A percentile compares a stretch with the other conserved stretches of the same genome.
Evolutionary conservation across 1,139 yeast species (phyloP).

Genomic region (Eremothecium coryli): DNA sequence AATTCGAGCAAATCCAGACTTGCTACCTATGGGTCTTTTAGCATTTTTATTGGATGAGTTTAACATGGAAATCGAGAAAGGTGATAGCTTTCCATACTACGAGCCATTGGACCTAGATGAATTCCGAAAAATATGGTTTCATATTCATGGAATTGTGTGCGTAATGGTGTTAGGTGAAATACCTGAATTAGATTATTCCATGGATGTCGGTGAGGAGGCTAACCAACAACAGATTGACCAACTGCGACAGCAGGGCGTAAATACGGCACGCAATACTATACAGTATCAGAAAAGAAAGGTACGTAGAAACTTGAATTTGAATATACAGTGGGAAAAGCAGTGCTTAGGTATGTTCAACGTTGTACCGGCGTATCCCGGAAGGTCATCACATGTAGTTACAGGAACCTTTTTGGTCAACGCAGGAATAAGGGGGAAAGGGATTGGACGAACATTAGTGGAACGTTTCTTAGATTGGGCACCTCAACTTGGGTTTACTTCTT

Average conservation of each 20-base stretch:
- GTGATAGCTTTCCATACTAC: constrained; percentile 79
- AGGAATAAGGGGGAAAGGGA: constrained; percentile 87
- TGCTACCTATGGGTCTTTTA: constrained; percentile 65
- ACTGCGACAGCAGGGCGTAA: constrained; percentile 10
- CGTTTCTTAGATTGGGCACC: constrained; percentile 90
- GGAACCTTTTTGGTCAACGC: constrained; percentile 85
- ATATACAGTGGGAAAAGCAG: constrained; percentile 78
- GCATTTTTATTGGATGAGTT: constrained; percentile 84
- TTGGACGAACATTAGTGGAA: constrained; percentile 76
- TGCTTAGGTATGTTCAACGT: constrained; percentile 79
- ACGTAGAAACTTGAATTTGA: constrained; percentile 23
- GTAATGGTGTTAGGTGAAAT: constrained; percentile 79
- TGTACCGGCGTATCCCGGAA: constrained; percentile 85
- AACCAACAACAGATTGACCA: constrained; percentile 16
- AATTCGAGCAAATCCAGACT: constrained; percentile 45
- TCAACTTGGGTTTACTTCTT: constrained; percentile 71
- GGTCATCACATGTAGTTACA: constrained; percentile 89
- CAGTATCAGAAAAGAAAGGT: constrained; percentile 24
- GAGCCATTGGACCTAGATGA: constrained; percentile 66
- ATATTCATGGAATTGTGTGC: constrained; percentile 57
- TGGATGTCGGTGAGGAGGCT: constrained; percentile 13
- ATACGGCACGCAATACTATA: constrained; percentile 24
- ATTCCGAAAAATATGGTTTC: constrained; percentile 80
- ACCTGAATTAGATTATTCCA: constrained; percentile 42
- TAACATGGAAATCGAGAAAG: constrained; percentile 84